Evolutionary conservation across 305 asterid genomes (phyloP).

Genomic region (Euphrasia arctica): DNA sequence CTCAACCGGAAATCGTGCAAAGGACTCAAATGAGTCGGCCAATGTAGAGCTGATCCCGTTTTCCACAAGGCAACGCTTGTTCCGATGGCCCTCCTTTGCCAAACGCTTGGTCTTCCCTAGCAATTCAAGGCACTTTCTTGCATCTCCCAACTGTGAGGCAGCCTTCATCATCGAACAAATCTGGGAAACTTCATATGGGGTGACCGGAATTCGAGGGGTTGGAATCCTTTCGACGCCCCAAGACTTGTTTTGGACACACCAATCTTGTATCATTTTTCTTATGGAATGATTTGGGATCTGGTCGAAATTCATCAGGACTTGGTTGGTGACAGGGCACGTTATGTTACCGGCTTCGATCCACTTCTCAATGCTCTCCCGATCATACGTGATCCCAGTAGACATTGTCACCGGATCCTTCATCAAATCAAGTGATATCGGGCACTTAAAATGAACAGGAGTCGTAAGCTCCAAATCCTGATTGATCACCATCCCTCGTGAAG

Average conservation of each 20-base stretch:
- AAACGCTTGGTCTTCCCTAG: conserved; percentile 39
- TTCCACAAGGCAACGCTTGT: conserved; percentile 49
- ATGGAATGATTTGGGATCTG: conserved; percentile 69
- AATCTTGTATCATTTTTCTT: conserved; percentile 80
- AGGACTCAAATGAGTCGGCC: conserved; percentile 50
- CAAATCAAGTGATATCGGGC: conserved; percentile 73
- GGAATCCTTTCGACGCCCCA: conserved; percentile 81
- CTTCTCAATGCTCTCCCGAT: conserved; percentile 73
- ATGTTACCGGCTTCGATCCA: conserved; percentile 61
- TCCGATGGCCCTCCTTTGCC: conserved; percentile 72
- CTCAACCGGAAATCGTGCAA: conserved; percentile 35
- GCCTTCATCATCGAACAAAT: conserved; percentile 39
- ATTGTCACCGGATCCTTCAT: conserved; percentile 94
- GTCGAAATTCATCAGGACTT: conserved; percentile 40
- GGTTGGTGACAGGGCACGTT: conserved; percentile 85
- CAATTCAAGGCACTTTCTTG: conserved; percentile 39
- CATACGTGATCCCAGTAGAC: conserved; percentile 81
- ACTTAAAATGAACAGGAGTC: conserved; percentile 57
- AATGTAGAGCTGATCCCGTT: conserved; percentile 54
- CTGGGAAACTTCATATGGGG: conserved; percentile 42
- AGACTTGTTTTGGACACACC: conserved; percentile 78
- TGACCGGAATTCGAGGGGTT: conserved; percentile 68
- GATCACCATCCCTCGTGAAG: conserved; percentile 3
- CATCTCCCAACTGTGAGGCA: conserved; percentile 38
- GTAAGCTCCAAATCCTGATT: conserved; percentile 40